Percentiles rank a stretch among this genome's conserved stretches.
phyloP scores from a whole-genome alignment of 2,329 filamentous ascomycete genomes.

The Raffaelea albimanens region DNA sequence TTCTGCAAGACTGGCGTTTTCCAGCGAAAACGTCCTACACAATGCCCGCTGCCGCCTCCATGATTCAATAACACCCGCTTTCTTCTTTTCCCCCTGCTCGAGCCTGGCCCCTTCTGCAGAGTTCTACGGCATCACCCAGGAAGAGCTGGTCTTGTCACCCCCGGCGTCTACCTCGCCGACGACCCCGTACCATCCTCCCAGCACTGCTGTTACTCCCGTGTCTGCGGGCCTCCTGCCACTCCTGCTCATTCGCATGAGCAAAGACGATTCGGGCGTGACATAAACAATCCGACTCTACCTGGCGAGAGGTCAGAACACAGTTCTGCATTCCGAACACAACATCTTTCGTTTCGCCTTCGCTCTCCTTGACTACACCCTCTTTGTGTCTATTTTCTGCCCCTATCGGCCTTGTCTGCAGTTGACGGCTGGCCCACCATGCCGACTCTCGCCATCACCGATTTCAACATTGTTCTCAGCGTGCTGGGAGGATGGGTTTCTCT shows the following conservation, averaged over 20 bases:
- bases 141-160: background rate
- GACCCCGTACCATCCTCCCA: no score
- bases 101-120: no score
- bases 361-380: no score
- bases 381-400: background rate
- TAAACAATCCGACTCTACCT: no score
- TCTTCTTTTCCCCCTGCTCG: constrained; percentile 7
- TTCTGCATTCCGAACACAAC: no score
- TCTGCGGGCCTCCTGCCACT: constrained; percentile 18
- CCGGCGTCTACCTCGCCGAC: no score
- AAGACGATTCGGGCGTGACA: constrained; percentile 30
- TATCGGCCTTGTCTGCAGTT: background rate
- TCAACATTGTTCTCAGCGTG: constrained; percentile 75
- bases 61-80: constrained; percentile 35
- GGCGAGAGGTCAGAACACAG: no score
- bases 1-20: constrained; percentile 10
- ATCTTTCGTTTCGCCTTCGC: background rate
- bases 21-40: background rate
- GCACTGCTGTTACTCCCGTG: constrained; percentile 1
- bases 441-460: constrained; percentile 46
- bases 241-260: constrained; percentile 17
- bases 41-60: constrained; percentile 13
- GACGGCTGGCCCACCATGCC: constrained; percentile 25
- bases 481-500: constrained; percentile 80
- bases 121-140: no score